Percentiles rank a stretch among this genome's conserved stretches.
Evolutionary conservation across 306 rosid genomes (phyloP).

Genomic region (Castanea sativa): DNA sequence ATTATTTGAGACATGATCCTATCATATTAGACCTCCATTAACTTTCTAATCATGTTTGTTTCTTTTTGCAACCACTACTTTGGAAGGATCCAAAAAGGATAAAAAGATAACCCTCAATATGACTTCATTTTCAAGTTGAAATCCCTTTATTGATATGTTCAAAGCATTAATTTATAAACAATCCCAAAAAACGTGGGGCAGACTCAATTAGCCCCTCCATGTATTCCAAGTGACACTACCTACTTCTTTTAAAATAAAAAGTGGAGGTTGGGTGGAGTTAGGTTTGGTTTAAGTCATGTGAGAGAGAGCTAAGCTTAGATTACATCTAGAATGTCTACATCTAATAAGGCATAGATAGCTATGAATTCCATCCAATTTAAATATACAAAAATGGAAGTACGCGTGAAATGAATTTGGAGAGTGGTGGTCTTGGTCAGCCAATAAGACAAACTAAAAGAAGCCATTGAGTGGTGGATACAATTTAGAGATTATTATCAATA

Average conservation of each 20-base stretch:
- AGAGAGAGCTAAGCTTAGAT: constrained; percentile 43
- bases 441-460: constrained; percentile 37
- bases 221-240: constrained; percentile 58
- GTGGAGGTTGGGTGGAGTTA: background rate
- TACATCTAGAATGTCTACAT: background rate
- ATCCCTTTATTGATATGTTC: constrained; percentile 55
- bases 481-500: too few species aligned
- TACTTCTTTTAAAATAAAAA: constrained; percentile 41
- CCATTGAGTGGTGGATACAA: too few species aligned
- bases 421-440: constrained; percentile 35
- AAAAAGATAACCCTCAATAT: constrained; percentile 33
- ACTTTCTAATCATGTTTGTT: constrained; percentile 59
- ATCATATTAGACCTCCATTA: too few species aligned
- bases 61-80: constrained; percentile 68
- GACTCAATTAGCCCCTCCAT: constrained; percentile 57
- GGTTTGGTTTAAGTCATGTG: too few species aligned
- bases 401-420: constrained; percentile 34
- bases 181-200: constrained; percentile 53
- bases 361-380: constrained; percentile 24
- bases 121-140: constrained; percentile 59
- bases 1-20: constrained; percentile 45
- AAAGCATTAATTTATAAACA: constrained; percentile 20
- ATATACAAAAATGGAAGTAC: constrained; percentile 26
- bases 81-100: constrained; percentile 64
- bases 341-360: too few species aligned